Evolutionary conservation across 345 rosid genomes (phyloP).

Genomic region (Citrus unshiu): DNA sequence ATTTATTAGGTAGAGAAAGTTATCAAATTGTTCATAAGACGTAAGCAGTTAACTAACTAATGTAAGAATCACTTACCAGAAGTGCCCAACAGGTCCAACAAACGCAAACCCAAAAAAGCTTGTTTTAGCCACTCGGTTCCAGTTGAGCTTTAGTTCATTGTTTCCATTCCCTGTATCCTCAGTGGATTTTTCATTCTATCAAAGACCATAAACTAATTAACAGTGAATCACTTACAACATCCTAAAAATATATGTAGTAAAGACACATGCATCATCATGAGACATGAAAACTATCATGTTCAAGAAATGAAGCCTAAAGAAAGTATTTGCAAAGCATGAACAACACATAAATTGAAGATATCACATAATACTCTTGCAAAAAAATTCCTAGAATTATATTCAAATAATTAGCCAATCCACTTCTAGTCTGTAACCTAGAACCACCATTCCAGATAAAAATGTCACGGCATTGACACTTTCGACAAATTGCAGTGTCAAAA

Average conservation of each 20-base stretch:
- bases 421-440: not conserved
- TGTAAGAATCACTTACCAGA: slow-evolving; percentile 47
- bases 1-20: not conserved
- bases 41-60: not conserved
- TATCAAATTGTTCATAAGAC: not conserved
- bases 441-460: not conserved
- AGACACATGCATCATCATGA: not conserved
- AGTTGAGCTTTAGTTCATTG: slow-evolving; percentile 39
- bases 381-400: not conserved
- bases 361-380: not conserved
- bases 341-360: not conserved
- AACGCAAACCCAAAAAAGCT: slow-evolving; percentile 74
- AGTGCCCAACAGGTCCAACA: slow-evolving; percentile 87
- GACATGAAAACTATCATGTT: not conserved
- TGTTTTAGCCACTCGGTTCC: slow-evolving; percentile 73
- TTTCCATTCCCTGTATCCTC: not conserved
- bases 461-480: not conserved
- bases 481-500: not conserved
- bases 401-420: not conserved
- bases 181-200: not conserved
- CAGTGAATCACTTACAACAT: not conserved
- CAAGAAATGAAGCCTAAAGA: not conserved
- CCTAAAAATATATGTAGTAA: not conserved
- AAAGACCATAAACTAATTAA: not conserved
- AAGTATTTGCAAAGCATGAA: not conserved